Evolutionary conservation across 2,329 filamentous ascomycete genomes (phyloP), one percentile per base, ranked within the genome.

Genomic region (Aspergillus felis): DNA sequence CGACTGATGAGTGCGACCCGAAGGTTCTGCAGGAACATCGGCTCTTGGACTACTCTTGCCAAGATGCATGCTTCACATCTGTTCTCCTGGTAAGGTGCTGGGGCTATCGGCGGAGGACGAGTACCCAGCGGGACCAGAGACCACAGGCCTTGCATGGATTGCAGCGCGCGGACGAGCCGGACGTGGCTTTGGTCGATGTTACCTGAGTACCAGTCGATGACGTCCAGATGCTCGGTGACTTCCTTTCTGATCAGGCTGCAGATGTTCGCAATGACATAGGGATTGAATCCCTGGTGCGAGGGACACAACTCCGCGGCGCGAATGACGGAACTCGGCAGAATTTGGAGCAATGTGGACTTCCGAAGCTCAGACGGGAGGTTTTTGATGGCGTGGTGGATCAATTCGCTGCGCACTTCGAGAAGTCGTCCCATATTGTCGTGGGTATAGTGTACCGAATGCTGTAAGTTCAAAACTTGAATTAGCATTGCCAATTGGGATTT

Each of bases 11-110:
- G 44, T 1, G 66, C 55, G 1, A 64, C 54, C 1, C 72, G 67
- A 10, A 78, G 59, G 47, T 73, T 67, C 20, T 64, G 64, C 17
- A 77, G 38, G 1, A 58, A 58, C 1, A 60, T 44, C 3, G 66
- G 63, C 50, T 73, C 58, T 0, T 57, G 52, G 1, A 66, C 65
- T 12, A 78, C 61, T 0, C 70, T 64, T 6, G 68, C 63, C 9
- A 78, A 46, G 51, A 76, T 74, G 49, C 76, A 78, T 0, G 70
- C 76, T 28, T 72, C 61, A 57, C 76, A 78, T 8, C 58, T 51
- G 50, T 74, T 71, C 22, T 53, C 57, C 58, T 77, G 73, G 46
- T 47, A 68, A 71, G 7, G 29, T 52, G 61, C 64, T 64, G 12
- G 64, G 62, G 56, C 50, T 55, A 32, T 32, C 58, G 17, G 51